phyloP scores from a whole-genome alignment of 306 rosid species.

The Prinsepia uniflora region DNA sequence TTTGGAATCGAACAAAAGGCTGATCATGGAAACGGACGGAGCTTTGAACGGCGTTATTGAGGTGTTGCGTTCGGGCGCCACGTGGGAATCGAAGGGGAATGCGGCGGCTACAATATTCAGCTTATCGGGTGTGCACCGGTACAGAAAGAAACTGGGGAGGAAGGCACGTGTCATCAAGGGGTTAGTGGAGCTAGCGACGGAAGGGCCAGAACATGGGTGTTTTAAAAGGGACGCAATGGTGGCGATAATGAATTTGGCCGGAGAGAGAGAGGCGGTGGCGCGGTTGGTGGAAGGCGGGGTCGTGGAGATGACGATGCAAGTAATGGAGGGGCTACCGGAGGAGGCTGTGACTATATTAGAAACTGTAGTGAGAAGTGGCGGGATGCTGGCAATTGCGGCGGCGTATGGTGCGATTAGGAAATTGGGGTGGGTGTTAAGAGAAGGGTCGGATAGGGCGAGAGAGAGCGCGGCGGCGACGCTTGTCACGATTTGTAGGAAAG shows the following conservation, averaged over 20 bases:
- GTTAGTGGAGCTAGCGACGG: slow-evolving; percentile 54
- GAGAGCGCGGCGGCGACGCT: slow-evolving; percentile 90
- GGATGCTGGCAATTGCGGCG: slow-evolving; percentile 59
- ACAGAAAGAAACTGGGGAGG: slow-evolving; percentile 60
- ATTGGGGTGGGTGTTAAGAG: slow-evolving; percentile 51
- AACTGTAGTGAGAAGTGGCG: slow-evolving; percentile 78
- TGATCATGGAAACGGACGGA: slow-evolving; percentile 79
- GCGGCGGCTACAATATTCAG: slow-evolving; percentile 87
- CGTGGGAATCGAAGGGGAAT: slow-evolving; percentile 95
- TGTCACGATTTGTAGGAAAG: slow-evolving; percentile 71
- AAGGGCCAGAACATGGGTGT: slow-evolving; percentile 43
- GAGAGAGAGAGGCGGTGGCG: slow-evolving; percentile 64
- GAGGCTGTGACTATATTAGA: slow-evolving; percentile 76
- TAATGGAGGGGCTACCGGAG: slow-evolving; percentile 56
- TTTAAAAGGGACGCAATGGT: slow-evolving; percentile 67
- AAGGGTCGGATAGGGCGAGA: slow-evolving; percentile 68
- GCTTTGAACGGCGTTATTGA: slow-evolving; percentile 61
- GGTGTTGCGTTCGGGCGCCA: slow-evolving; percentile 57
- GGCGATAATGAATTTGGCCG: slow-evolving; percentile 65
- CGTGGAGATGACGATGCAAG: slow-evolving; percentile 43
- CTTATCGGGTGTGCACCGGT: slow-evolving; percentile 42
- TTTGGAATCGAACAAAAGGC: slow-evolving; percentile 57
- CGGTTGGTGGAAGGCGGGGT: slow-evolving; percentile 62
- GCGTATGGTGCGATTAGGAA: slow-evolving; percentile 47
- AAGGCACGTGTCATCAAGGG: slow-evolving; percentile 59